Percentiles rank a stretch among this genome's conserved stretches.
These are phyloP conservation scores for Pestalotiopsis sp. DNA, from an alignment of 2,329 filamentous ascomycete species.

Conservation along the genomic window DNA sequence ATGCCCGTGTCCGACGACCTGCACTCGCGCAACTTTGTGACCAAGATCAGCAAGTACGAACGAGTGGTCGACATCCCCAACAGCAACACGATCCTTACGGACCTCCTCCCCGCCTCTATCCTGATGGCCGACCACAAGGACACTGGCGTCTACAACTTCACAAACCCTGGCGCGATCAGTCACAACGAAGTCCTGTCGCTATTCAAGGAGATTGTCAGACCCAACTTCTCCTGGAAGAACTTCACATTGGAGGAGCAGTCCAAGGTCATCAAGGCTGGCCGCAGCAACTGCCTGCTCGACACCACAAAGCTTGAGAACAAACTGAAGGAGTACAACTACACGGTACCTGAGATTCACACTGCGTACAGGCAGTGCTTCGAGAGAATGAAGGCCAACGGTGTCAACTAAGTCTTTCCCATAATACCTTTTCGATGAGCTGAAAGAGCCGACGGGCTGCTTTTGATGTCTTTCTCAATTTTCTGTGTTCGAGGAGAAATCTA, in stretches of 20 bases:
- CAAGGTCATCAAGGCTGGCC: constrained; percentile 68
- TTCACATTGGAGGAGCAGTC: constrained; percentile 68
- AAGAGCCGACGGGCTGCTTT: not conserved
- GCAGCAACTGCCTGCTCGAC: constrained; percentile 69
- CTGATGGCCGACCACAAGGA: constrained; percentile 63
- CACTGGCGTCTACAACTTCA: constrained; percentile 70
- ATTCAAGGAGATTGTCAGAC: constrained; percentile 66
- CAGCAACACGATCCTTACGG: constrained; percentile 67
- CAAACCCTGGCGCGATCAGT: constrained; percentile 71
- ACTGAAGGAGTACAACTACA: constrained; percentile 60
- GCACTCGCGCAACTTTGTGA: constrained; percentile 68
- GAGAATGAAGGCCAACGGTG: constrained; percentile 61
- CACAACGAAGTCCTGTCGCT: constrained; percentile 69
- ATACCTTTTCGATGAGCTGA: not conserved
- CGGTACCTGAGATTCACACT: constrained; percentile 63
- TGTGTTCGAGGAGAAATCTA: not conserved
- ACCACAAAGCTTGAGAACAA: constrained; percentile 63
- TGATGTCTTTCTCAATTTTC: not conserved
- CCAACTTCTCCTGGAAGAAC: constrained; percentile 65
- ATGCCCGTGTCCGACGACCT: constrained; percentile 73
- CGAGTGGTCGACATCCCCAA: constrained; percentile 70
- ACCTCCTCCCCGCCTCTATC: constrained; percentile 65
- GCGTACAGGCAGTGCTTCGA: constrained; percentile 66
- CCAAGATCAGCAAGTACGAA: constrained; percentile 69
- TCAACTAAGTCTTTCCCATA: constrained; percentile 31